These are phyloP conservation scores for Talaromyces thailandensis DNA, from an alignment of 495 filamentous ascomycete genomes.

Conservation along the genomic window DNA sequence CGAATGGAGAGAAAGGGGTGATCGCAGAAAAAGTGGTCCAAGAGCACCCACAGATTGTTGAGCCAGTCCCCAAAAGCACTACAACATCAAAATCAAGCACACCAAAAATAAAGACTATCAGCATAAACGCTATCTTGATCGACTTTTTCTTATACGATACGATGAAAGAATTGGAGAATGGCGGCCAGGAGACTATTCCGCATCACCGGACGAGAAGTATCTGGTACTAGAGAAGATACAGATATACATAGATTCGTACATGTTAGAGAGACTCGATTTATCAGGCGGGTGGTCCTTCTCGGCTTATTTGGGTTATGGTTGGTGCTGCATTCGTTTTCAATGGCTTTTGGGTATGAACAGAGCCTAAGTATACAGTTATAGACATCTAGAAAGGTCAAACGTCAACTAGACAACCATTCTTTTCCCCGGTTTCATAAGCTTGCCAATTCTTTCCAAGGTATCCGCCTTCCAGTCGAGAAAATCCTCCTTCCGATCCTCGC, in stretches of 20 bases:
- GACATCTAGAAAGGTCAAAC: neutral
- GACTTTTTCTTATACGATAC: conserved; percentile 96
- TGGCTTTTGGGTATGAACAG: neutral
- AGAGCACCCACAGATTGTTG: neutral
- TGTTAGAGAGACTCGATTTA: neutral
- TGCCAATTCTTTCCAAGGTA: conserved; percentile 40
- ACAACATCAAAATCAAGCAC: neutral
- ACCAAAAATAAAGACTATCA: conserved; percentile 23
- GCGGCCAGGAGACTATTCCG: conserved; percentile 54
- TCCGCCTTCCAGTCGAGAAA: conserved; percentile 65
- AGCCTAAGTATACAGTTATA: neutral
- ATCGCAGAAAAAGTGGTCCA: neutral
- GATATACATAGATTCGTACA: neutral
- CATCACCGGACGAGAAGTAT: conserved; percentile 92
- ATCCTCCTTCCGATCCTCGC: conserved; percentile 55
- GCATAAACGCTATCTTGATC: conserved; percentile 82
- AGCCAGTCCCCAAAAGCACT: conserved; percentile 9
- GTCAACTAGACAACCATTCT: neutral
- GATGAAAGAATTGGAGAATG: conserved; percentile 69
- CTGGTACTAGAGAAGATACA: conserved; percentile 63
- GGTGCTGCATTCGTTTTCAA: too few species aligned
- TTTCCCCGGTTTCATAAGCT: conserved; percentile 10
- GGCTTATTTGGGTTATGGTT: neutral
- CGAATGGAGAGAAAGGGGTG: neutral
- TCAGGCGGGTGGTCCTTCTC: neutral